Evolutionary conservation across 257 asterid species (phyloP).

Genomic region (Haberlea rhodopensis): DNA sequence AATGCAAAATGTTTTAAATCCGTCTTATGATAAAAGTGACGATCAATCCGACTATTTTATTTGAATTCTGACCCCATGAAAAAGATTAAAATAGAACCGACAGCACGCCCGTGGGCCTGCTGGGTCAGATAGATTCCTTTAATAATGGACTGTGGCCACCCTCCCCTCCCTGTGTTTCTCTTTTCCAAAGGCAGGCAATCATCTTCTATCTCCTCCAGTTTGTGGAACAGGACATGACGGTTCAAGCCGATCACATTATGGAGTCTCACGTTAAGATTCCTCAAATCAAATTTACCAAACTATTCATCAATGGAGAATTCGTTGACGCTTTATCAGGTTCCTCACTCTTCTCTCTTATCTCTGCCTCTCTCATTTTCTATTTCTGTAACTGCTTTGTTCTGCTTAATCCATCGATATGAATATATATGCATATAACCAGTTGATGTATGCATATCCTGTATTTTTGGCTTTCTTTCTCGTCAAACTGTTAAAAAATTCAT

Average conservation of each 20-base stretch:
- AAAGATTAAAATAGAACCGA: no score
- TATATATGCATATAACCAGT: neutral
- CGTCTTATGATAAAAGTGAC: no score
- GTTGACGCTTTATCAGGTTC: conserved; percentile 63
- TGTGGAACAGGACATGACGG: conserved; percentile 22
- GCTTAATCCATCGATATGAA: neutral
- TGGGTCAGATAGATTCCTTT: no score
- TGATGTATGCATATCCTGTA: neutral
- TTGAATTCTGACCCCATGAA: no score
- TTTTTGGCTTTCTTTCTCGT: neutral
- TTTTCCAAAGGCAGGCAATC: neutral
- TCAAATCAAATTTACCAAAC: conserved; percentile 54
- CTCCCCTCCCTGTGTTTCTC: neutral
- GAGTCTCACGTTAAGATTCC: conserved; percentile 35
- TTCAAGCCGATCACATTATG: conserved; percentile 20
- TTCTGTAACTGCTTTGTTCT: neutral
- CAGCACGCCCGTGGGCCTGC: no score
- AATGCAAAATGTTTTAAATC: no score
- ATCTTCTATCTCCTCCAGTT: neutral
- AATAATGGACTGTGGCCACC: no score
- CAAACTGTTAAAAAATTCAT: no score
- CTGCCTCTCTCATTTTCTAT: neutral
- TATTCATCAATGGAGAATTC: conserved; percentile 68
- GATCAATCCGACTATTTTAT: no score
- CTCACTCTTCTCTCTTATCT: neutral